phyloP scores from a whole-genome alignment of 2,329 filamentous ascomycete genomes.

The Aspergillus viridinutans region DNA sequence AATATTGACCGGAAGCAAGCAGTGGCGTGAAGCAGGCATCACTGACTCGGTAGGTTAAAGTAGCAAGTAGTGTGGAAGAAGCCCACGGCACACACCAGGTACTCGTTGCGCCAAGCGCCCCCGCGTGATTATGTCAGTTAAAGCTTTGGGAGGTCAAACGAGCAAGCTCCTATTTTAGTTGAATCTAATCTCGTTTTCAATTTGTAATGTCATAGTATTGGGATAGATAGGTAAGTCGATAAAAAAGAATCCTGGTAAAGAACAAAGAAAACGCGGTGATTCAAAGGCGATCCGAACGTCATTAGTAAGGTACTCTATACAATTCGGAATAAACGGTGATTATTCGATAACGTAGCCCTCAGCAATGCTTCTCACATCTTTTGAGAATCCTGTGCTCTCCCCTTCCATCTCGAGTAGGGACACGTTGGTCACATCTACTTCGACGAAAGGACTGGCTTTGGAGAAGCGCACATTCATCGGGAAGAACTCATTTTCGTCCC shows the following conservation, averaged over 20 bases:
- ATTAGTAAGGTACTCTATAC: slow-evolving; percentile 34
- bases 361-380: slow-evolving; percentile 42
- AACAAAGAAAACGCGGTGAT: slow-evolving; percentile 14
- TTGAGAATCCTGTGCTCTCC: slow-evolving; percentile 42
- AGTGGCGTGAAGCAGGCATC: no score
- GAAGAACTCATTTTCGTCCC: slow-evolving; percentile 94
- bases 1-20: no score
- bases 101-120: no score
- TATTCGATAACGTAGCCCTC: slow-evolving; percentile 46
- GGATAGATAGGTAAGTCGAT: slow-evolving; percentile 15
- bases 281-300: slow-evolving; percentile 30
- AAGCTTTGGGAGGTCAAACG: not conserved
- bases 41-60: no score
- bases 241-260: slow-evolving; percentile 19
- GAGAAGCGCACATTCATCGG: slow-evolving; percentile 90
- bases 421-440: slow-evolving; percentile 69
- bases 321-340: slow-evolving; percentile 17
- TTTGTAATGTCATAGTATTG: slow-evolving; percentile 5
- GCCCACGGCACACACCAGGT: no score
- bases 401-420: slow-evolving; percentile 44
- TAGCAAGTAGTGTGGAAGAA: no score
- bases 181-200: not conserved
- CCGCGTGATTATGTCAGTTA: not conserved
- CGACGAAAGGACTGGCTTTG: slow-evolving; percentile 80
- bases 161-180: not conserved